phyloP scores from a whole-genome alignment of 23 red algal species.

The Gracilaria vermiculophylla region DNA sequence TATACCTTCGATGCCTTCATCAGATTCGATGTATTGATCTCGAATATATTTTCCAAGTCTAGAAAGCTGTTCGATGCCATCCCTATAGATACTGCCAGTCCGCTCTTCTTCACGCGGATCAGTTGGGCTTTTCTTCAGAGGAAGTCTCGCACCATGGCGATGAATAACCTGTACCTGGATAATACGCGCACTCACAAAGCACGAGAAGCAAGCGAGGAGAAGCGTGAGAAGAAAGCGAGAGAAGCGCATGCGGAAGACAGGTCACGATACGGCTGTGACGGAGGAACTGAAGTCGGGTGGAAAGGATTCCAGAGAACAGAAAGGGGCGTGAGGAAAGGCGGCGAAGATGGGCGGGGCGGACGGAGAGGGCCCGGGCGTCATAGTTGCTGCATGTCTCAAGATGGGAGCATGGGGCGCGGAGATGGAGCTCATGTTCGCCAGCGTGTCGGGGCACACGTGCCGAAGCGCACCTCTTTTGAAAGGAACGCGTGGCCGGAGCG shows the following conservation, averaged over 20 bases:
- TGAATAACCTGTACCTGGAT: constrained; percentile 70
- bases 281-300: neutral
- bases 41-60: constrained; percentile 39
- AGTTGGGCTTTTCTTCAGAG: constrained; percentile 28
- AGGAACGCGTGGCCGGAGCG: neutral
- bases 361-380: neutral
- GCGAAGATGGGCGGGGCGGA: neutral
- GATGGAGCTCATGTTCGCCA: neutral
- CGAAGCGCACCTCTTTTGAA: neutral
- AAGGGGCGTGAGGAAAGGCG: too few species aligned
- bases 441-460: constrained; percentile 1
- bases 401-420: neutral
- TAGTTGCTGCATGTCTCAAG: too few species aligned
- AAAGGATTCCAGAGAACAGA: too few species aligned
- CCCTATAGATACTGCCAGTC: neutral
- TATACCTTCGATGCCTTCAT: neutral
- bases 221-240: neutral
- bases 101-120: constrained; percentile 9
- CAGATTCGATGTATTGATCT: neutral
- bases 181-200: neutral
- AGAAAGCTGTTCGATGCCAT: constrained; percentile 34
- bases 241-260: neutral
- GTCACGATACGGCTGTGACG: too few species aligned
- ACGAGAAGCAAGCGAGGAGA: neutral
- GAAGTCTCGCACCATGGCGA: constrained; percentile 61